phyloP scores from a whole-genome alignment of 495 filamentous ascomycete genomes.

The Clavariopsis aquatica region DNA sequence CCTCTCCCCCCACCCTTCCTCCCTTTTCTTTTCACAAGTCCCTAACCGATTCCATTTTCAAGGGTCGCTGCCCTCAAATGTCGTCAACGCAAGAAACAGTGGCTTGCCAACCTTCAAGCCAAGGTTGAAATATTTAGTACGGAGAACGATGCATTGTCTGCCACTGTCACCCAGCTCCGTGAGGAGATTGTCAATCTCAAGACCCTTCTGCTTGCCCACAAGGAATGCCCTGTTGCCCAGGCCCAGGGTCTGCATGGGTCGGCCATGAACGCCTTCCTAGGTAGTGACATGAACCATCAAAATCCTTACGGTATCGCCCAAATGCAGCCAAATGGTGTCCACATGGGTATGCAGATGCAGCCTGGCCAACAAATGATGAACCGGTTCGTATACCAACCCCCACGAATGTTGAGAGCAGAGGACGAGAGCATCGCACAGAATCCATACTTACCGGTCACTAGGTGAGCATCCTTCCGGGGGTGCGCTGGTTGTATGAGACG shows the following conservation, averaged over 20 bases:
- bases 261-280: slow-evolving; percentile 64
- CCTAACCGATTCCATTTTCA: too few relatives aligned
- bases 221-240: slow-evolving; percentile 92
- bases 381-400: slow-evolving; percentile 22
- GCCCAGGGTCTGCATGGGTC: slow-evolving; percentile 75
- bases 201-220: slow-evolving; percentile 88
- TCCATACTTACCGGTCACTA: not conserved
- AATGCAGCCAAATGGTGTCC: slow-evolving; percentile 46
- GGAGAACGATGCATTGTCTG: slow-evolving; percentile 86
- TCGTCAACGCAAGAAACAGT: slow-evolving; percentile 97
- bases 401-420: not conserved
- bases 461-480: not conserved
- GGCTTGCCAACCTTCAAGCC: slow-evolving; percentile 90
- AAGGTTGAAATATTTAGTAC: slow-evolving; percentile 90
- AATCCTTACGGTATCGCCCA: slow-evolving; percentile 72
- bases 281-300: slow-evolving; percentile 52
- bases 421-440: slow-evolving; percentile 13
- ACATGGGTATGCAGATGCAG: slow-evolving; percentile 35
- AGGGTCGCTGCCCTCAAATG: slow-evolving; percentile 97
- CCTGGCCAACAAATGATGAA: slow-evolving; percentile 36
- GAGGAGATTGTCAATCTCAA: slow-evolving; percentile 97
- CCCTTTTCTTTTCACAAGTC: too few relatives aligned
- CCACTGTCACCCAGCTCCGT: slow-evolving; percentile 77
- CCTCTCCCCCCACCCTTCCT: slow-evolving; percentile 3
- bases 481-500: not conserved